phyloP scores from a whole-genome alignment of 139 green algal species.

The Raphidocelis subcapitata region DNA sequence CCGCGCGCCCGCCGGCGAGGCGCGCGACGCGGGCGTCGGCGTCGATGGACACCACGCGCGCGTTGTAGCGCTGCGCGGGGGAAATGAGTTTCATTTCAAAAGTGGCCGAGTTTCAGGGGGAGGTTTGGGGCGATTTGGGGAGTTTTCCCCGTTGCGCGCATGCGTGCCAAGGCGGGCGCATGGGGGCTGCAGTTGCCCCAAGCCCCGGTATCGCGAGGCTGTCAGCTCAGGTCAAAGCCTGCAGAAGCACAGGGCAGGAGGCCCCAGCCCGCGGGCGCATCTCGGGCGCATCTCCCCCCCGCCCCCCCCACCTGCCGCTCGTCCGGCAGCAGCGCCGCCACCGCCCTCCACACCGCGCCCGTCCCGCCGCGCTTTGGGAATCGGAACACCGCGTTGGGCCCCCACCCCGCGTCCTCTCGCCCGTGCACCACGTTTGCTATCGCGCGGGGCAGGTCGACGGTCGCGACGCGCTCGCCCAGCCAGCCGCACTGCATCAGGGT shows the following conservation, averaged over 20 bases:
- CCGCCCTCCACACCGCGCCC: conserved; percentile 87
- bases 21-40: conserved; percentile 62
- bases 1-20: conserved; percentile 42
- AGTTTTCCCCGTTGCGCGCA: too few relatives aligned
- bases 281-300: too few relatives aligned
- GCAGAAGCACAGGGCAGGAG: too few relatives aligned
- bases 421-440: conserved; percentile 83
- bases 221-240: too few relatives aligned
- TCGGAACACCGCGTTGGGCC: conserved; percentile 89
- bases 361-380: conserved; percentile 87
- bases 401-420: conserved; percentile 89
- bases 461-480: conserved; percentile 92
- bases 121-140: too few relatives aligned
- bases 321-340: conserved; percentile 75
- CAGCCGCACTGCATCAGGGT: conserved; percentile 89
- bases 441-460: conserved; percentile 81
- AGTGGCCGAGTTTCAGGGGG: not conserved
- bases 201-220: too few relatives aligned
- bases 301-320: conserved; percentile 56
- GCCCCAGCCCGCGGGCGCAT: too few relatives aligned
- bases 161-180: too few relatives aligned
- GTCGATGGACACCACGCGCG: conserved; percentile 66
- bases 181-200: too few relatives aligned
- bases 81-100: too few relatives aligned
- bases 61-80: conserved; percentile 56